Evolutionary conservation across 352 stramenopile genomes (phyloP).

Genomic region (Globisporangium paddicum): DNA sequence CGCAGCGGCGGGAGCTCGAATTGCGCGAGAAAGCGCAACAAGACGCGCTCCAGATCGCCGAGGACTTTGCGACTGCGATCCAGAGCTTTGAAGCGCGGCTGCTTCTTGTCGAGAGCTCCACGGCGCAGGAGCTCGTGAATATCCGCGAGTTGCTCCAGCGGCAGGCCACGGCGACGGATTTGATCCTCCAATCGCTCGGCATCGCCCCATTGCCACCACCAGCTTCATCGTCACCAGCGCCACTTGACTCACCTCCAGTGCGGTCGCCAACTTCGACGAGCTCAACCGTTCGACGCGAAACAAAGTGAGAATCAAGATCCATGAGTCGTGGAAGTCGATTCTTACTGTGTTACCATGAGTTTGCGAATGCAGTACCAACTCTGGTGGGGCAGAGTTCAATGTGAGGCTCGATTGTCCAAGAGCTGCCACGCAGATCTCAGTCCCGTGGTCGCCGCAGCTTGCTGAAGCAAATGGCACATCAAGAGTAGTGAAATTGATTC

Average conservation of each 20-base stretch:
- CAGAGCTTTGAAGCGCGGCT: slow-evolving; percentile 57
- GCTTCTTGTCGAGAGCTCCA: slow-evolving; percentile 37
- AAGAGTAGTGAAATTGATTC: no score
- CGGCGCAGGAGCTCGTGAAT: slow-evolving; percentile 33
- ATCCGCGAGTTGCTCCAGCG: slow-evolving; percentile 38
- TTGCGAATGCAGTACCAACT: no score
- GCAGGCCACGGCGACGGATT: slow-evolving; percentile 37
- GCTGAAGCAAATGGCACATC: no score
- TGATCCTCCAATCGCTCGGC: slow-evolving; percentile 51
- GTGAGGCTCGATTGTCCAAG: no score
- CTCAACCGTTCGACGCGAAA: not conserved
- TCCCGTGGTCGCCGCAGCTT: no score
- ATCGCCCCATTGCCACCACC: slow-evolving; percentile 14
- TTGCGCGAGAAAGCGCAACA: slow-evolving; percentile 44
- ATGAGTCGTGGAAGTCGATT: no score
- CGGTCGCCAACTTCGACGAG: not conserved
- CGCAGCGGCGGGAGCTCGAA: slow-evolving; percentile 53
- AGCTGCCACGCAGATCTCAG: no score
- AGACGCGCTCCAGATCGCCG: slow-evolving; percentile 45
- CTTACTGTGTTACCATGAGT: no score
- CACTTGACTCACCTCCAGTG: not conserved
- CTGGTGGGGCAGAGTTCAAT: no score
- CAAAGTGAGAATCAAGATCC: not conserved
- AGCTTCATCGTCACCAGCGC: not conserved
- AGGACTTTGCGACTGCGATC: slow-evolving; percentile 48